Base-by-base conservation (phyloP, 2,329 filamentous ascomycete species). In the Monosporascus sp. region DNA sequence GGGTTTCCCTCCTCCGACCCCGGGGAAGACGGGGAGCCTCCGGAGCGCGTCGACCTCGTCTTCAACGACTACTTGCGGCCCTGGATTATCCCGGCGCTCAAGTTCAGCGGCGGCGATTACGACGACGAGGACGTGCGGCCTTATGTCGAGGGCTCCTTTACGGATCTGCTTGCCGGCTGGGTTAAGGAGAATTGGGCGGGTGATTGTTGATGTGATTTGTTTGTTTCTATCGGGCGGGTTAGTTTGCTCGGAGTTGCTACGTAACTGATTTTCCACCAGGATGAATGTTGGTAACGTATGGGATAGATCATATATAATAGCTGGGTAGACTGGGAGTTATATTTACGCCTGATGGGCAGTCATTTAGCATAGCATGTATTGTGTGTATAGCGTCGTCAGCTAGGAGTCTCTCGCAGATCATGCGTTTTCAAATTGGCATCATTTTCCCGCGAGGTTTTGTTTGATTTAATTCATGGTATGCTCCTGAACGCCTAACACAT, bases 21-120 rank as follows among this genome's bases (percentile, higher is more conserved):
- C 7, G 17, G 4, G 9, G 47, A 58, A 11, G 60, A 58, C 37
- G 56, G 53, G 18, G 58, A 67, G 8, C 27, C 27, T 5, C 27
- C 27, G 27, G 27, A 88, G 50, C 85, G 72, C 1, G 90, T 99
- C 1, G 93, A 97, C 68, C 68, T 99, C 7, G 84, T 97, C 15
- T 99, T 95, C 66, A 82, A 96, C 53, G 91, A 96, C 67, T 99
- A 97, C 68, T 85, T 97, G 37, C 81, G 94, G 70, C 85, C 85
- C 9, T 95, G 88, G 81, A 75, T 97, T 39, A 70, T 96, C 18
- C 72, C 87, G 11, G 91, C 90, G 3, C 74, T 96, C 56, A 83
- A 85, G 59, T 78, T 82, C 56, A 73, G 72, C 25, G 82, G 82
- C 0, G 76, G 75, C 1, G 74, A 77, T 25, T 84, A 79, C 52